Evolutionary conservation across 2,329 filamentous ascomycete species (phyloP), one percentile per base, ranked within the genome.

Genomic region (Diaporthe eres): DNA sequence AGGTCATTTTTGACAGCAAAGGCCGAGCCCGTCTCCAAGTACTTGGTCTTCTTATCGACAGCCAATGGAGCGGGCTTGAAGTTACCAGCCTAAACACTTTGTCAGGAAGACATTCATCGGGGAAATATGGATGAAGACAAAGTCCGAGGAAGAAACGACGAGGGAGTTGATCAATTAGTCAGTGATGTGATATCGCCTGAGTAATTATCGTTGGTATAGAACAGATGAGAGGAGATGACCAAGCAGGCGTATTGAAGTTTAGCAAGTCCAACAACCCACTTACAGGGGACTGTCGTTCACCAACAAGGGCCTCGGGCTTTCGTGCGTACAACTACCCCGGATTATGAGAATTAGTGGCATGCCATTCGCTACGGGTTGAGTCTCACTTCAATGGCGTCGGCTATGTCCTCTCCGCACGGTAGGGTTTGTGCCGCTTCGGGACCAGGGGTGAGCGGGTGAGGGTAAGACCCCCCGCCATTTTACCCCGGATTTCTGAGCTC

Each of bases 11-110:
- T 85, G n/a, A 85, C 83, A 15, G 83, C 83, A 51, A 82, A 84
- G 3, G 84, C 83, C 0, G 83, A 83, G 76, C 85, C 84, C 5
- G 84, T 81, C 8, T 77, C 75, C 4, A 93, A 85, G 78, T 92
- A 92, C 71, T 88, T 85, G 82, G 89, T 88, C 74, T 87, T 84
- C 70, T 87, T 85, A 80, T 93, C 91, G 80, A 93, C n/a, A n/a
- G n/a, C n/a, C 63, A 80, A 67, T 10, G 79, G 79, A 76, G 80
- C 78, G 75, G 80, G 81, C 49, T 78, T 57, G 31, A 79, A 51
- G 13, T 74, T 72, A 49, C 73, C 74, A 55, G 74, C n/a, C n/a
- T n/a, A n/a, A n/a, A n/a, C n/a, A 19, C 8, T 58, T 22, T 22
- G 3, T 37, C 31, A 37, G 31, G 42, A 13, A 42, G 10, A 22